Base-by-base conservation (phyloP, 164 flowering plant species). In the Berberis vulgaris region DNA sequence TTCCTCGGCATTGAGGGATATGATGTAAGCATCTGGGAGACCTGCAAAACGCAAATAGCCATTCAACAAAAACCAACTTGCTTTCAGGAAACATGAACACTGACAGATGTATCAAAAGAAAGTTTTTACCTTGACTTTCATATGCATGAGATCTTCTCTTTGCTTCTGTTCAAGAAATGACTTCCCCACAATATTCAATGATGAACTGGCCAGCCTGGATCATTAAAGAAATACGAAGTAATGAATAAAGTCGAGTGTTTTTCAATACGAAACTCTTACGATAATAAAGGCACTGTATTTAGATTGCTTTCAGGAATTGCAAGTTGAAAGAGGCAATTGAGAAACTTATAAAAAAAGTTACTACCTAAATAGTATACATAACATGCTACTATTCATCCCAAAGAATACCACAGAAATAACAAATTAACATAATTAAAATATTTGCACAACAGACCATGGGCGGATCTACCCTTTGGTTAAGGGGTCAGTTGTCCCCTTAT, bases 121-220 rank as follows among this genome's bases (percentile, higher is more conserved):
- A 56, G 61, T 57, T 9, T 59, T 53, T 65, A 89, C 98, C 97
- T 77, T 76, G 79, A 76, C 44, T 71, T 77, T 85, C 97, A 77
- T 93, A 93, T 60, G 84, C 13, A 61, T 85, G 87, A 43, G 96
- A 76, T 69, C 98, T 84, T 59, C 83, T 66, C 75, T 67, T 77
- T 59, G 97, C 98, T 73, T 86, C 97, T 73, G 80, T 83, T 71
- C 87, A 84, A n/a, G 97, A 85, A 68, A 93, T 93, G 38, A 93
- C 93, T 73, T 93, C 98, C 45, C 98, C 98, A 73, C 96, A 93
- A 62, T 93, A 93, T 72, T 93, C 98, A 60, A 93, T 86, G 59
- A 93, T 74, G 66, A 92, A 88, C 38, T 75, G 78, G 10, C 97
- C 98, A 59, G 84, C 86, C 96, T 92, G 71, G 49, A 66, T 54